Evolutionary conservation across 139 green algal genomes (phyloP), one percentile per base, ranked within the genome.

Genomic region (Asterochloris erici): DNA sequence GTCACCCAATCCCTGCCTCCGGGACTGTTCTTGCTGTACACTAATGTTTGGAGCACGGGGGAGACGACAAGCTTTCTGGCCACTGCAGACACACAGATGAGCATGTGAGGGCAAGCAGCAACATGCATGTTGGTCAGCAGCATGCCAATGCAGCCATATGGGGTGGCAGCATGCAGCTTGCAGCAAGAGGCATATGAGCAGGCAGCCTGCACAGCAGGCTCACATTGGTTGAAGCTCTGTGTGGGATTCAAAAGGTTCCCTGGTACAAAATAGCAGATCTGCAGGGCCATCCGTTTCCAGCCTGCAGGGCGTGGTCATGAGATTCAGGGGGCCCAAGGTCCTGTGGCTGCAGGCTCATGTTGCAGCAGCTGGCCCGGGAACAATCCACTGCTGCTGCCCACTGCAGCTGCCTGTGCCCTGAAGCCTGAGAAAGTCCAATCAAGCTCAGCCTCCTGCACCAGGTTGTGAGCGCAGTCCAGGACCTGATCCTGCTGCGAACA

Each of bases 241-340:
- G 77, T 78, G 0, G 95, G 95, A n/a, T 92, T 84, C 11, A 96
- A 79, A 68, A 98, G 87, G 78, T 96, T 87, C 14, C 82, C 79
- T 0, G 92, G 89, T n/a, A 90, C 83, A 38, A 98, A 96, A 89
- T 96, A 99, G 14, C 98, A 87, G 38, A 98, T 94, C 86, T 97
- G 93, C 78, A 99, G 87, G 9, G 88, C 89, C 93, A 97, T 98
- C 69, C 96, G 91, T 47, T 90, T 85, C 96, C 96, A 99, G 13
- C 95, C 96, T 87, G 79, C 16, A 47, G n/a, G 38, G 2, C 38
- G 38, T 10, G 38, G 38, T 54, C 4, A 6, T 38, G 26, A 76
- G 4, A 54, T 54, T 54, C 38, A 6, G 6, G 6, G 2, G 2
- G 38, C 38, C 38, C 38, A 70, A 88, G 82, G 68, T 88, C 87